These are phyloP conservation scores for Emmonsiellopsis sp. DNA, from an alignment of 2,329 filamentous ascomycete species.

Conservation along the genomic window DNA sequence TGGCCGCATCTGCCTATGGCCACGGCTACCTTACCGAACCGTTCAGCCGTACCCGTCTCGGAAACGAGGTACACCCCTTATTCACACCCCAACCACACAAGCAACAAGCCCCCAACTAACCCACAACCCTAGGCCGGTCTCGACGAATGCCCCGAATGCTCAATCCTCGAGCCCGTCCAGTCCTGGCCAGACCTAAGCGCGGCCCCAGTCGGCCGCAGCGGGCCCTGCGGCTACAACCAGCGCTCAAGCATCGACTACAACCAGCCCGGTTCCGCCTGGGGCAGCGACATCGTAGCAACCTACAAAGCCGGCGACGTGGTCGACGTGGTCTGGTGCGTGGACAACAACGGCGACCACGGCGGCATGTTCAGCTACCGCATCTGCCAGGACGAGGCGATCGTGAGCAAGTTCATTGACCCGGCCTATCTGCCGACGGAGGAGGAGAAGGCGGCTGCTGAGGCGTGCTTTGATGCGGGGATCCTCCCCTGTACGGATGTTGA, in stretches of 20 bases:
- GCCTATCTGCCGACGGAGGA: slow-evolving; percentile 41
- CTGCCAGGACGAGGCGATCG: slow-evolving; percentile 43
- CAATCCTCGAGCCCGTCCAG: slow-evolving; percentile 45
- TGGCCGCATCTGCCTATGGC: slow-evolving; percentile 21
- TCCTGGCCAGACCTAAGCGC: slow-evolving; percentile 42
- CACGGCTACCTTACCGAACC: slow-evolving; percentile 42
- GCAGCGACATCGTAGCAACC: slow-evolving; percentile 33
- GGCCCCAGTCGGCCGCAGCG: slow-evolving; percentile 40
- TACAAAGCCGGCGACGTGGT: slow-evolving; percentile 40
- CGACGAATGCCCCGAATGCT: slow-evolving; percentile 47
- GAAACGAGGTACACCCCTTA: slow-evolving; percentile 30
- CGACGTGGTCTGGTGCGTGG: slow-evolving; percentile 48
- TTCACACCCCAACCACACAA: too few species aligned
- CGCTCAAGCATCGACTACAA: slow-evolving; percentile 48
- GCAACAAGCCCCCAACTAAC: not conserved
- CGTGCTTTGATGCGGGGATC: slow-evolving; percentile 43
- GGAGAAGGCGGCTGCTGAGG: slow-evolving; percentile 47
- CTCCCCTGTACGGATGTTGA: slow-evolving; percentile 43
- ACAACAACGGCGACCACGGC: slow-evolving; percentile 49
- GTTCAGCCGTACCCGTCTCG: slow-evolving; percentile 37
- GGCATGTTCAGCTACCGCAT: slow-evolving; percentile 50
- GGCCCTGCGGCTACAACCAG: slow-evolving; percentile 47
- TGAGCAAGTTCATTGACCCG: slow-evolving; percentile 43
- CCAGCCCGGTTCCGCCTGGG: slow-evolving; percentile 38
- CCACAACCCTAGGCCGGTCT: slow-evolving; percentile 30